Evolutionary conservation across 768 basidiomycete genomes (phyloP).

Genomic region (Pleurotus salmoneostramineus): DNA sequence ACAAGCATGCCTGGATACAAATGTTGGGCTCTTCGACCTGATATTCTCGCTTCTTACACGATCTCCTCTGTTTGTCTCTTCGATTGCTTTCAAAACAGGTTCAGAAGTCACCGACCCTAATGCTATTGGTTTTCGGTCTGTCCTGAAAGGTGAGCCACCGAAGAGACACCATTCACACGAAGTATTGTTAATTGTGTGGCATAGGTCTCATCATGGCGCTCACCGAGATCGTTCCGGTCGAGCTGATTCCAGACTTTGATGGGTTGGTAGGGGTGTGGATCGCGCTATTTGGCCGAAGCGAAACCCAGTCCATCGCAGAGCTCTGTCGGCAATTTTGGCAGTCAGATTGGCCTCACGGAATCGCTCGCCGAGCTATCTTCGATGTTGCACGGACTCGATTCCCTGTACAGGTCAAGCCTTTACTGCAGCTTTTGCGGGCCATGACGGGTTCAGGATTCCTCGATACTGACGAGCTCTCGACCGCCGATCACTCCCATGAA

Average conservation of each 20-base stretch:
- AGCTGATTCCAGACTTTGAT: constrained; percentile 74
- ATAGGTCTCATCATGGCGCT: constrained; percentile 74
- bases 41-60: constrained; percentile 56
- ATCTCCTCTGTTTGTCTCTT: constrained; percentile 75
- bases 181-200: neutral
- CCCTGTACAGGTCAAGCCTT: constrained; percentile 70
- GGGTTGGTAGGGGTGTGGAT: constrained; percentile 74
- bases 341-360: constrained; percentile 63
- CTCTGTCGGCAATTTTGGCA: constrained; percentile 86
- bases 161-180: neutral
- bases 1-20: constrained; percentile 50
- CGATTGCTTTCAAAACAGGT: constrained; percentile 63
- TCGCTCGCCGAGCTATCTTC: constrained; percentile 73
- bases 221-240: constrained; percentile 70
- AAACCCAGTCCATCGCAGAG: constrained; percentile 56
- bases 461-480: constrained; percentile 66
- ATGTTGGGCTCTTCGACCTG: constrained; percentile 57
- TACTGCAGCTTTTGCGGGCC: constrained; percentile 69
- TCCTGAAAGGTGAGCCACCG: constrained; percentile 67
- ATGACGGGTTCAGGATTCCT: constrained; percentile 77
- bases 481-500: constrained; percentile 41
- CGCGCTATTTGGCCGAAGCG: constrained; percentile 74
- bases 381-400: constrained; percentile 82
- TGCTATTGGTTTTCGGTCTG: constrained; percentile 73
- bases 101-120: constrained; percentile 74